Evolutionary conservation across 495 filamentous ascomycete genomes (phyloP).

Genomic region (Choiromyces venosus): DNA sequence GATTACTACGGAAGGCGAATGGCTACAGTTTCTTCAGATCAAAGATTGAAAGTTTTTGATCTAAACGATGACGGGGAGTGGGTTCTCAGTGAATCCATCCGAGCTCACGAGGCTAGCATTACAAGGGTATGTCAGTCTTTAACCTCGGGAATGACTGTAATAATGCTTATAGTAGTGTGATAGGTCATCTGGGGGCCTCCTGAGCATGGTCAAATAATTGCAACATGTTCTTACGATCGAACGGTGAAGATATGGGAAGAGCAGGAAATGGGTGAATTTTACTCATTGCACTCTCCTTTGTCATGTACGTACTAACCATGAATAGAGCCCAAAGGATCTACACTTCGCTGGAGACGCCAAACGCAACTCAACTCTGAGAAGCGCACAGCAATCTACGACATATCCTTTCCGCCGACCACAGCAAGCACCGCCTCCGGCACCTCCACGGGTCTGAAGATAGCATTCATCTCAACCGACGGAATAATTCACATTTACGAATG

Average conservation of each 20-base stretch:
- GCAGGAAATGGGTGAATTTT: slow-evolving; percentile 39
- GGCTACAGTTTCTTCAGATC: slow-evolving; percentile 85
- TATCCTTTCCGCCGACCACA: slow-evolving; percentile 40
- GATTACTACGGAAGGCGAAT: slow-evolving; percentile 83
- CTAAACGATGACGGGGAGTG: slow-evolving; percentile 67
- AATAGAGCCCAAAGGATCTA: slow-evolving; percentile 28
- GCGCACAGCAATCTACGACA: slow-evolving; percentile 41
- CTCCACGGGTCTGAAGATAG: slow-evolving; percentile 74
- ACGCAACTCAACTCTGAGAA: slow-evolving; percentile 41
- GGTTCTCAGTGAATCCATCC: slow-evolving; percentile 80
- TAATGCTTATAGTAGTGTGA: background rate
- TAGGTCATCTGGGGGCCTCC: slow-evolving; percentile 42
- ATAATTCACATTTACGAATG: slow-evolving; percentile 77
- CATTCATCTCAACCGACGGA: slow-evolving; percentile 74
- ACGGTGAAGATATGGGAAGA: slow-evolving; percentile 41
- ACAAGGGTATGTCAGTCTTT: slow-evolving; percentile 57
- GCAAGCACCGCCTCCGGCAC: slow-evolving; percentile 51
- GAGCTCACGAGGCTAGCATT: slow-evolving; percentile 86
- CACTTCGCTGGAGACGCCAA: slow-evolving; percentile 41
- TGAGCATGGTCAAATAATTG: slow-evolving; percentile 42
- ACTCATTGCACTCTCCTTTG: background rate
- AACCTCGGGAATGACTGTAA: slow-evolving; percentile 6
- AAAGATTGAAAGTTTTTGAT: slow-evolving; percentile 89
- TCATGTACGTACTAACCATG: slow-evolving; percentile 11
- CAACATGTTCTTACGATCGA: slow-evolving; percentile 41